Conservation (phyloP, 2,329 filamentous ascomycete species). For the Rhynchosporium secalis region DNA sequence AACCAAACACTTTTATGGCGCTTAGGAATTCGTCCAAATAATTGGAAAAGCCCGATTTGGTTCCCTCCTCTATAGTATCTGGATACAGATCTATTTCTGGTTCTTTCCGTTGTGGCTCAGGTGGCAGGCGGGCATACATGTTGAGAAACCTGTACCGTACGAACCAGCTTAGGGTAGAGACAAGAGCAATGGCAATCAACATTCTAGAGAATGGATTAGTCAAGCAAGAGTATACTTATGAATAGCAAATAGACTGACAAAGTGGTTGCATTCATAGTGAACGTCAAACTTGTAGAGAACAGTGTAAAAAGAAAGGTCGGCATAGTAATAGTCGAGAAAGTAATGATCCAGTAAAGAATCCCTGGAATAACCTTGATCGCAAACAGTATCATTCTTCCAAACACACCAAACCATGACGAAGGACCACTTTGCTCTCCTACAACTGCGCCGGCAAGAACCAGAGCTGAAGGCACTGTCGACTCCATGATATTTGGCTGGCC, state of each 20-base stretch:
- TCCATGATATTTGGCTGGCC: conserved; percentile 31
- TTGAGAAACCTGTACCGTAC: conserved; percentile 94
- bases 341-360: conserved; percentile 75
- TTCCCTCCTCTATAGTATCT: conserved; percentile 84
- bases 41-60: conserved; percentile 88
- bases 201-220: conserved; percentile 50
- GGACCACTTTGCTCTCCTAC: conserved; percentile 38
- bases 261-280: conserved; percentile 98
- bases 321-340: conserved; percentile 82
- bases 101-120: conserved; percentile 93
- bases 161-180: conserved; percentile 89
- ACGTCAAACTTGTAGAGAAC: conserved; percentile 89
- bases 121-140: conserved; percentile 92
- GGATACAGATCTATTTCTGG: conserved; percentile 94
- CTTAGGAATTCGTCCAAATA: conserved; percentile 98
- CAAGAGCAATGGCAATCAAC: conserved; percentile 72
- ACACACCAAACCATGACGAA: conserved; percentile 56
- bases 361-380: conserved; percentile 57
- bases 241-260: conserved; percentile 56
- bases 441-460: conserved; percentile 27
- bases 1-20: conserved; percentile 98
- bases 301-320: conserved; percentile 87
- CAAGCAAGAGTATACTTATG: conserved; percentile 24
- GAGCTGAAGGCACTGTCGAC: conserved; percentile 25
- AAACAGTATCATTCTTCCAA: conserved; percentile 56